Evolutionary conservation across 2,329 filamentous ascomycete species (phyloP), one percentile per base, ranked within the genome.

Genomic region (Myriosclerotinia scirpicola): DNA sequence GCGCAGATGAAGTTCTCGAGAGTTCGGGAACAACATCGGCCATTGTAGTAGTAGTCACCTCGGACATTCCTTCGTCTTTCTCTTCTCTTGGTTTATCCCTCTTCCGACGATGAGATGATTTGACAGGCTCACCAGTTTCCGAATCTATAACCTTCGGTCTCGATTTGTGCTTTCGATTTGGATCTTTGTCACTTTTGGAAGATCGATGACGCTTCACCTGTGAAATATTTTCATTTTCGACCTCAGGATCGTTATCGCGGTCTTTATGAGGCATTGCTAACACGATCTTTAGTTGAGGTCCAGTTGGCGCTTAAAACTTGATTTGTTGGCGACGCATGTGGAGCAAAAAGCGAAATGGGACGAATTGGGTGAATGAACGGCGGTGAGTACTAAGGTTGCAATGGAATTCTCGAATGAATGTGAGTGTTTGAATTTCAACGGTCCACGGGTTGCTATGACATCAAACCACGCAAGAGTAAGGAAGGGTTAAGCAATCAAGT

Each of bases 21-120:
- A 84, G 75, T 73, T 83, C 81, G 30, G 81, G 82, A 15, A 83
- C 81, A 55, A 85, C 75, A 64, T 86, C 82, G 59, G 81, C 81
- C 74, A 81, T 80, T 22, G 73, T 72, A 40, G 66, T 58, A 17
- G 71, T 71, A 46, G 70, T 66, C 60, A 74, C 71, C 11, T 73
- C 73, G 11, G 67, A 69, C 52, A 72, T 67, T 22, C 26, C 50
- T 40, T 60, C 63, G 15, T 56, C 54, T 20, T 69, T 69, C 48
- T 64, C 71, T 9, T 73, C 72, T 34, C 56, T 67, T 5, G 70
- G 71, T 54, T 72, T 74, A 52, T 75, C 74, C 66, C 70, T 75
- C 50, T 69, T 71, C 38, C 71, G 72, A 58, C 74, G 69, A 65
- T 73, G 75, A n/a, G 70, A 64, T 61, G 71, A 72, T 58, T 72